Base-by-base conservation (phyloP, 495 filamentous ascomycete species). In the Pyrenula massariospora region DNA sequence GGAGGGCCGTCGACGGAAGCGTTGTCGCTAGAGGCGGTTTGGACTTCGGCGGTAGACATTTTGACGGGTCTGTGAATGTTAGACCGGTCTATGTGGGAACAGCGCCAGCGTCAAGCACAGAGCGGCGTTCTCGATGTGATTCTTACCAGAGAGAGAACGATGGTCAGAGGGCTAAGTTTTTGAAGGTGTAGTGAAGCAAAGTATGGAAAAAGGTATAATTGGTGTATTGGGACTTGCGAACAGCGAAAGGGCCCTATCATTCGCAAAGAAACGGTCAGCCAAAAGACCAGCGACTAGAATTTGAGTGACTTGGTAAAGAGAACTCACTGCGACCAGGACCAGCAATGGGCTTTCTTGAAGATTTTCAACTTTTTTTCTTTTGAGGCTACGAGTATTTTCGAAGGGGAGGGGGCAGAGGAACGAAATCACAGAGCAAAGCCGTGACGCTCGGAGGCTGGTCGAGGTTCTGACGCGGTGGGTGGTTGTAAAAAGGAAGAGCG, bases 11-110 rank as follows among this genome's bases (percentile, higher is more conserved):
- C 74, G 57, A 73, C 22, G 50, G 50, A 20, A 21, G 50, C 68
- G 56, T 63, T 56, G 63, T 60, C 65, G 55, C 75, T 73, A 60
- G 63, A 63, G 63, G 50, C 8, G 20, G 69, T 68, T 62, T 70
- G 69, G 53, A 72, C 59, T 60, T 62, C 65, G 58, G 75, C 73
- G 57, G 74, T 71, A 68, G 74, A 77, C 74, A 77, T 77, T 57
- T 71, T 73, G 65, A 53, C 50, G 50, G 5, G 10, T 52, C 50
- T 52, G 19, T 10, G n/a, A 8, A 10, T 52, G 19, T 52, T 52
- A 24, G 50, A 19, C 22, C 8, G 20, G 50, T 24, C 50, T 52
- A 10, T 8, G 19, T 21, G 8, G 50, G 8, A 11, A 48, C 11
- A 48, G 11, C 19, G 42, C 42, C 42, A 48, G 42, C 42, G 11